Base-by-base conservation (phyloP, 805 yeast species). In the Millerozyma miso region DNA sequence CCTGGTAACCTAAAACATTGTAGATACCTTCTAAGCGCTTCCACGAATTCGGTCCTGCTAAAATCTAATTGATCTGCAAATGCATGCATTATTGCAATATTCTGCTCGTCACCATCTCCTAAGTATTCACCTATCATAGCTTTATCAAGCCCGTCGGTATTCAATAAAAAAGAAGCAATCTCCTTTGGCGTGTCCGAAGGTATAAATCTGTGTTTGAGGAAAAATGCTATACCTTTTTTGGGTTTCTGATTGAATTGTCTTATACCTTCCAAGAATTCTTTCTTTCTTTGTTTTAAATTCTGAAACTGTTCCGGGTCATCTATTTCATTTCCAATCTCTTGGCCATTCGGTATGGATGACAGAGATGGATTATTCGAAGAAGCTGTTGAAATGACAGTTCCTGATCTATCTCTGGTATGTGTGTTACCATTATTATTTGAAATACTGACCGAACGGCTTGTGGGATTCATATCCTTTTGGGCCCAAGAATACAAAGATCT, bases 1-100 rank as follows among this genome's bases (percentile, higher is more conserved):
- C 99, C 99, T 2, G 99, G 99, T 46, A 93, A 74, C 60, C 99
- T 76, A 67, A 93, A 95, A 38, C 80, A 75, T 58, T 95, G 99
- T 45, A 93, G 73, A 56, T 88, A 88, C 13, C 67, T 71, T 51
- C 99, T 77, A 69, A 93, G 70, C 0, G 98, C 95, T 52, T 84
- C 95, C 13, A 90, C 89, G 58, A 93, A 89, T 1, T 80, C 69
- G 50, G 75, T 60, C 29, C 74, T 73, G 4, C 75, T 66, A 60
- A 93, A 91, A 43, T 89, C 87, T 82, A 93, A 83, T 49, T 75
- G 67, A 57, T 90, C 96, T 20, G 91, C 95, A 68, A 93, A 93
- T 4, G 88, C 85, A 62, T 90, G 97, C 97, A 91, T 89, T 32
- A 84, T 80, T 3, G 83, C 81, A 47, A 88, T 79, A 59, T 88